These are phyloP conservation scores for Aegilops speltoides DNA, from an alignment of 176 grass and related monocot genomes.

Conservation along the genomic window DNA sequence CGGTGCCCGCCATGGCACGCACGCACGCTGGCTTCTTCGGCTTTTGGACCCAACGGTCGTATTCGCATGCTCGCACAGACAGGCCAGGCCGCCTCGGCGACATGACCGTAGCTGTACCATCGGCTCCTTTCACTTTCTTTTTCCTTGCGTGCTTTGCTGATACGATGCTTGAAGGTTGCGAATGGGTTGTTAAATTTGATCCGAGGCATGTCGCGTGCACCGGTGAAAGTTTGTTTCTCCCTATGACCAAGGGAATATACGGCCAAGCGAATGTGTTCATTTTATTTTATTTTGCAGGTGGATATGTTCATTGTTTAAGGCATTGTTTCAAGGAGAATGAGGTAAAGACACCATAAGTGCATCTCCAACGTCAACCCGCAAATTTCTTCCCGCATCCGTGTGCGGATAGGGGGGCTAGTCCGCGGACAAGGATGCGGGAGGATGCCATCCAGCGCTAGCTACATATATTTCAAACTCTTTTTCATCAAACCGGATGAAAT, in stretches of 20 bases:
- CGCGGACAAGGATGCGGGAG: too few relatives aligned
- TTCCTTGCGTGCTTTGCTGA: neutral
- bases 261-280: neutral
- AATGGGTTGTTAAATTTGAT: neutral
- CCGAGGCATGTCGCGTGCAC: neutral
- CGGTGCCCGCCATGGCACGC: conserved; percentile 14
- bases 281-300: neutral
- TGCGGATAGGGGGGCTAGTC: too few relatives aligned
- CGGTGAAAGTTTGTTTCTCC: neutral
- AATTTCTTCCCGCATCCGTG: too few relatives aligned
- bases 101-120: neutral
- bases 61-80: neutral
- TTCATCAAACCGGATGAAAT: too few relatives aligned
- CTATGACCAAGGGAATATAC: neutral
- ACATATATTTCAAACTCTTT: too few relatives aligned
- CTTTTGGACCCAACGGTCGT: conserved; percentile 38
- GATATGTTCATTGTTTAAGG: neutral
- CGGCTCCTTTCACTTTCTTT: neutral
- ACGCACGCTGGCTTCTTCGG: neutral
- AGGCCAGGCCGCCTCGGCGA: neutral
- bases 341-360: too few relatives aligned
- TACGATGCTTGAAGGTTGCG: neutral
- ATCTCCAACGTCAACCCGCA: too few relatives aligned
- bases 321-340: neutral
- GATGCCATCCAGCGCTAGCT: too few relatives aligned